Base-by-base conservation (phyloP, 495 filamentous ascomycete genomes). In the Podospora bellae-mahoneyi region DNA sequence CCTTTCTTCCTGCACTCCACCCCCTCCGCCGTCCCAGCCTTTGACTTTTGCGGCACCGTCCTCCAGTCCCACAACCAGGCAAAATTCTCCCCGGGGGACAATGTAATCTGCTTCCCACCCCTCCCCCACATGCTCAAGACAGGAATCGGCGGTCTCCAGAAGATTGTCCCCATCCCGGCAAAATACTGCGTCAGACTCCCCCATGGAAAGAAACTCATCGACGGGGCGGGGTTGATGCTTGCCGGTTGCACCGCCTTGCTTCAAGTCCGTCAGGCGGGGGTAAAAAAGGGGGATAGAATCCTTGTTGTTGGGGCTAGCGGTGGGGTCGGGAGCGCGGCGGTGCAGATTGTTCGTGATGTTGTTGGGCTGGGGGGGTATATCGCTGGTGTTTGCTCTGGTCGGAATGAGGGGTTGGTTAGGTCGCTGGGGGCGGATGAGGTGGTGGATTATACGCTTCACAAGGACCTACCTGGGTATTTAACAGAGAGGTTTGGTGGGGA, bases 271-370 rank as follows among this genome's bases (percentile, higher is more conserved):
- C 65, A 60, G 19, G 72, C 77, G 3, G 65, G 64, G 18, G 15
- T 80, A 2, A 65, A 60, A 60, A 3, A 1, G 34, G 79, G 78
- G 16, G 62, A 76, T 53, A 66, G 68, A 27, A 78, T 82, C 13
- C 58, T 83, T 34, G 71, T 84, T 1, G 75, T 79, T 62, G 82
- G 76, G 0, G 81, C 77, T 0, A 77, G 78, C 64, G 82, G 82
- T 5, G 82, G 80, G 48, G 69, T 81, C 5, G 82, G 82, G 10
- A 67, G 62, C 2, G 62, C 80, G 69, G 75, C 72, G 20, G 71
- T 82, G 66, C 82, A 84, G 70, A 72, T 83, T 63, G 75, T 68
- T 0, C 66, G 73, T 48, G 62, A 66, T 19, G 60, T 53, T 48
- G 78, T 81, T 5, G 79, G 77, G 16, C 34, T 65, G 60, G 63